A percentile compares a stretch with the other conserved stretches of the same genome.
Conservation (phyloP, 2,329 filamentous ascomycete species). For the Hypomyces rosellus region DNA sequence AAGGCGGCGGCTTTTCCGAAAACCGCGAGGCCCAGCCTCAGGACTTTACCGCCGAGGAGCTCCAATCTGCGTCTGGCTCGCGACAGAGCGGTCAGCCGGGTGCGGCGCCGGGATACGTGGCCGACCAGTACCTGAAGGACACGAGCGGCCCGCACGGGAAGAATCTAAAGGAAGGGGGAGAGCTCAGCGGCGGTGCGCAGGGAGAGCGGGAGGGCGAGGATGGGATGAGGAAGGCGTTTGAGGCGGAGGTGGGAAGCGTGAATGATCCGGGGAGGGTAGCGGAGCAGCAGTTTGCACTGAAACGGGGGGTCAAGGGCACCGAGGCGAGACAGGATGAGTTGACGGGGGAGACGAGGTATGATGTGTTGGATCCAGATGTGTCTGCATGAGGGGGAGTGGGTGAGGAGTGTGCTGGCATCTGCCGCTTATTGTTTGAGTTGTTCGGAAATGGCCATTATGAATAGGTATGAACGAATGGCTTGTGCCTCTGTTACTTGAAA, state of each 20-base stretch:
- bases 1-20: conserved; percentile 53
- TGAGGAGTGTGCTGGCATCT: not conserved
- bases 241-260: conserved; percentile 38
- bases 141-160: conserved; percentile 35
- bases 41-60: not conserved
- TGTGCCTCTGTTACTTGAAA: too few relatives aligned
- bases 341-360: conserved; percentile 23
- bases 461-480: too few relatives aligned
- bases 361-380: conserved; percentile 23
- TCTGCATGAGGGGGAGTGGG: conserved; percentile 18
- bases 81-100: conserved; percentile 25
- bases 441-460: too few relatives aligned
- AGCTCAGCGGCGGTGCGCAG: conserved; percentile 19
- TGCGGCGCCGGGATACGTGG: conserved; percentile 34
- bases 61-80: conserved; percentile 25
- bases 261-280: conserved; percentile 42
- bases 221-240: conserved; percentile 32
- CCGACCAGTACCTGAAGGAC: conserved; percentile 26
- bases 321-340: conserved; percentile 22
- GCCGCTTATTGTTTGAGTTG: too few relatives aligned
- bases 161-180: conserved; percentile 35
- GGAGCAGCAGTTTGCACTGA: conserved; percentile 34
- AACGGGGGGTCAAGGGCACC: conserved; percentile 17
- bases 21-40: conserved; percentile 44
- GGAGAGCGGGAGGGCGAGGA: conserved; percentile 15